Evolutionary conservation across 2,329 filamentous ascomycete species (phyloP).

Genomic region (Talaromyces sp.): DNA sequence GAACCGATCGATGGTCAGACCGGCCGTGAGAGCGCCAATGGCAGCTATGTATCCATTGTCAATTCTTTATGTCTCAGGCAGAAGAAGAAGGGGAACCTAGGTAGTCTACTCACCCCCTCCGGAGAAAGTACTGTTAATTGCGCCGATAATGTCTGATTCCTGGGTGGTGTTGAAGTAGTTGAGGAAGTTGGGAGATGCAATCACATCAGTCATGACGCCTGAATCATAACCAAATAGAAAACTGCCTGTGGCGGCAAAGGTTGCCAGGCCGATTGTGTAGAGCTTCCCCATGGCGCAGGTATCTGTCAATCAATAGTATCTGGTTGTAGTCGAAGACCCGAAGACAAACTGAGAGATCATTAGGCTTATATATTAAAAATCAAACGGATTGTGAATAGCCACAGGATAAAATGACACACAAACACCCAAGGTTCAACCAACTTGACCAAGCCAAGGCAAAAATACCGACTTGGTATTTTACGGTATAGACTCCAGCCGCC

Average conservation of each 20-base stretch:
- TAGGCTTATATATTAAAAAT: background rate
- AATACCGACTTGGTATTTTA: background rate
- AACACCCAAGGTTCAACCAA: background rate
- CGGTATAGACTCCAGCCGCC: background rate
- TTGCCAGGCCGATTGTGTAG: conserved; percentile 7
- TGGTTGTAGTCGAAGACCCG: background rate
- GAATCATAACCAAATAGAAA: conserved; percentile 48
- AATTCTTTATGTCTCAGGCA: background rate
- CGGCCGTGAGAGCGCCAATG: conserved; percentile 51
- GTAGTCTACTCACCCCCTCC: conserved; percentile 40
- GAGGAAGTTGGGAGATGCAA: conserved; percentile 43
- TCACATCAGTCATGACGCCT: conserved; percentile 8
- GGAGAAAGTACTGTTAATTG: conserved; percentile 60
- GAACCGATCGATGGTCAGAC: conserved; percentile 57
- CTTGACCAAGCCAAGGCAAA: background rate
- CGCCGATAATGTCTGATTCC: conserved; percentile 52
- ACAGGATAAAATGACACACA: background rate
- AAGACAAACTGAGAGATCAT: background rate
- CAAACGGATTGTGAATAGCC: background rate
- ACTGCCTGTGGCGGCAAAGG: conserved; percentile 6
- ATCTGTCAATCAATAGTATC: background rate
- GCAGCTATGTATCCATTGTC: conserved; percentile 23
- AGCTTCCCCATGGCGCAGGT: conserved; percentile 2
- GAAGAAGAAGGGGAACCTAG: background rate
- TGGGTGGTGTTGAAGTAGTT: conserved; percentile 30